Evolutionary conservation across 2,329 filamentous ascomycete genomes (phyloP).

Genomic region (Epichloe sp.): DNA sequence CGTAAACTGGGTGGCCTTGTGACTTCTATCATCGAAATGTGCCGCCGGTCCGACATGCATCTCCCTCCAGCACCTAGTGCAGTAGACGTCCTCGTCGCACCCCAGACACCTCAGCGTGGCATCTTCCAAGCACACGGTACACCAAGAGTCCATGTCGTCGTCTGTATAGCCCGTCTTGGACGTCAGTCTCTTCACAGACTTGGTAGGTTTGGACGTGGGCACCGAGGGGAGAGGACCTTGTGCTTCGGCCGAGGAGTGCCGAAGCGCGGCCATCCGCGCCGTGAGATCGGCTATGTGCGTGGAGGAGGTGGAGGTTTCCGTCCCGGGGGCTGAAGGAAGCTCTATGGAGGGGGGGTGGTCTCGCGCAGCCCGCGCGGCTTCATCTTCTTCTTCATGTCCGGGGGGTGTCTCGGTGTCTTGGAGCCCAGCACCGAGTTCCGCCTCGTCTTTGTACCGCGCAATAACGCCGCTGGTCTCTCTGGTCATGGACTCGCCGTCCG

Average conservation of each 20-base stretch:
- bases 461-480: conserved; percentile 32
- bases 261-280: conserved; percentile 38
- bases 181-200: conserved; percentile 24
- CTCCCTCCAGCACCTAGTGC: conserved; percentile 65
- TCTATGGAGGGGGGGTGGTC: neutral
- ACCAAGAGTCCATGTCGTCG: conserved; percentile 65
- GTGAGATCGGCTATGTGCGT: conserved; percentile 28
- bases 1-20: conserved; percentile 51
- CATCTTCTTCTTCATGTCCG: neutral
- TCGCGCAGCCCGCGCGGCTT: conserved; percentile 2
- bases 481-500: conserved; percentile 37
- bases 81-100: conserved; percentile 63
- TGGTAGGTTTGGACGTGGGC: conserved; percentile 34
- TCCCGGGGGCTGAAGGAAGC: neutral
- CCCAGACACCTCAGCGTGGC: conserved; percentile 59
- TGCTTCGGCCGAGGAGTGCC: conserved; percentile 21
- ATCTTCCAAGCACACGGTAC: conserved; percentile 70
- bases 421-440: conserved; percentile 20
- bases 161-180: conserved; percentile 41
- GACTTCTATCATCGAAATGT: conserved; percentile 55
- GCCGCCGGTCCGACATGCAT: conserved; percentile 61
- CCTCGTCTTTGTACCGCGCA: conserved; percentile 32
- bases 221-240: conserved; percentile 35
- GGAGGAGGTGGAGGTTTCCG: conserved; percentile 3
- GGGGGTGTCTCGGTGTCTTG: neutral